Conservation (phyloP, 2,329 filamentous ascomycete species). For the Xylariaceae sp. region DNA sequence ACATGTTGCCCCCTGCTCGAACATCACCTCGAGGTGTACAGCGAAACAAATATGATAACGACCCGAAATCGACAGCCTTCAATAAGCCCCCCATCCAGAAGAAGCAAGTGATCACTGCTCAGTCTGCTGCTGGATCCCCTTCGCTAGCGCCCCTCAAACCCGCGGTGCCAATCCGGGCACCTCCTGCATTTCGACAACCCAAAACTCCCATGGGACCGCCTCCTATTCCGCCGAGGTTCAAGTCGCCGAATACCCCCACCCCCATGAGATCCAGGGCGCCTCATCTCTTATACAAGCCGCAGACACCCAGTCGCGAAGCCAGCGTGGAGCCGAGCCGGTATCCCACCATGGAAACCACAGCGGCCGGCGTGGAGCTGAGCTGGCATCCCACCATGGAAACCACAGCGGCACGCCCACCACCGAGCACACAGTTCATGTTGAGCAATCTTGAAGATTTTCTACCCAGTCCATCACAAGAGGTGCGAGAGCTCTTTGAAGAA, state of each 20-base stretch:
- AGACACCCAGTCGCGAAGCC: slow-evolving; percentile 5
- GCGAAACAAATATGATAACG: neutral
- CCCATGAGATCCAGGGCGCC: slow-evolving; percentile 7
- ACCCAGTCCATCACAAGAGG: slow-evolving; percentile 48
- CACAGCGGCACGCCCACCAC: slow-evolving; percentile 18
- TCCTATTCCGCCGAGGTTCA: slow-evolving; percentile 19
- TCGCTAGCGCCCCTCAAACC: slow-evolving; percentile 2
- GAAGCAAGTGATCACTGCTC: too few relatives aligned
- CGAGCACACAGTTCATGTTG: slow-evolving; percentile 47
- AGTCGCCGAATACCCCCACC: slow-evolving; percentile 5
- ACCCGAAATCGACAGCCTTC: neutral
- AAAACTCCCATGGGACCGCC: slow-evolving; percentile 19
- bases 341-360: slow-evolving; percentile 2
- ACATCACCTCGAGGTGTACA: neutral
- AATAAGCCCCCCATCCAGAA: slow-evolving; percentile 1
- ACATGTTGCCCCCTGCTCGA: neutral
- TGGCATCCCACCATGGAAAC: neutral
- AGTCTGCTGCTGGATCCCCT: too few relatives aligned
- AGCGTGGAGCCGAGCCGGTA: neutral
- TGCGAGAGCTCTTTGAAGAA: slow-evolving; percentile 41
- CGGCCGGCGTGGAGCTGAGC: slow-evolving; percentile 3
- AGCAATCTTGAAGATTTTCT: slow-evolving; percentile 45
- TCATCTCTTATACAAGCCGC: slow-evolving; percentile 12
- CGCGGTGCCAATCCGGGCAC: slow-evolving; percentile 1
- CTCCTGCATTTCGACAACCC: slow-evolving; percentile 8